Conservation (phyloP, 2,329 filamentous ascomycete genomes). For the Penicillium sp. region DNA sequence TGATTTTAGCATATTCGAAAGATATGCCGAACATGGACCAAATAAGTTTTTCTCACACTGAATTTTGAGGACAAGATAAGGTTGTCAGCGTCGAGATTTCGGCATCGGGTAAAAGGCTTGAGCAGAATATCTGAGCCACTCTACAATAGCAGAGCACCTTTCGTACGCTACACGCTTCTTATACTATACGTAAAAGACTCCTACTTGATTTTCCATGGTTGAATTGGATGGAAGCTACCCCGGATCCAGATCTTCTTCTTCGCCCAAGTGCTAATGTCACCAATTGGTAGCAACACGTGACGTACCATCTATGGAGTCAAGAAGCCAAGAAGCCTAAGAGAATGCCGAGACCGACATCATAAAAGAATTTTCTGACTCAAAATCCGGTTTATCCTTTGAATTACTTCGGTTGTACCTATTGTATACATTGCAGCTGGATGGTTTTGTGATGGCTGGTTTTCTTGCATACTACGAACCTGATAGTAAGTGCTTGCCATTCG, state of each 20-base stretch:
- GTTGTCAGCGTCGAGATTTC: constrained; percentile 25
- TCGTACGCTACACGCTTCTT: neutral
- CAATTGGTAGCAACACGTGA: neutral
- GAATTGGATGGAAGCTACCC: neutral
- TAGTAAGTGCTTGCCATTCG: constrained; percentile 27
- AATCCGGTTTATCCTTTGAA: neutral
- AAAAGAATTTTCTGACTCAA: neutral
- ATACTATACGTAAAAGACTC: neutral
- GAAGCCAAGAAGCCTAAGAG: constrained; percentile 9
- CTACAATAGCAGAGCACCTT: neutral
- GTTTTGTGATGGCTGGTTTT: constrained; percentile 29
- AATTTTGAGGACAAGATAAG: constrained; percentile 16
- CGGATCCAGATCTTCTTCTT: too few relatives aligned
- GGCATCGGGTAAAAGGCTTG: constrained; percentile 8
- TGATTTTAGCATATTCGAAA: too few relatives aligned
- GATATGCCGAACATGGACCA: constrained; percentile 20
- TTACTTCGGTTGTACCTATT: neutral
- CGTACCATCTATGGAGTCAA: neutral
- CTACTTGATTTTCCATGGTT: neutral
- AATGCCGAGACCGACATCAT: constrained; percentile 1
- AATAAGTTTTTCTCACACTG: constrained; percentile 30
- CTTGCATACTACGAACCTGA: constrained; percentile 44
- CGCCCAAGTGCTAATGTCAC: constrained; percentile 3
- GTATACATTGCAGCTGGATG: neutral
- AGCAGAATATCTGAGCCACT: neutral